Conservation (phyloP, 2,329 filamentous ascomycete genomes). For the Endothia cerciana region DNA sequence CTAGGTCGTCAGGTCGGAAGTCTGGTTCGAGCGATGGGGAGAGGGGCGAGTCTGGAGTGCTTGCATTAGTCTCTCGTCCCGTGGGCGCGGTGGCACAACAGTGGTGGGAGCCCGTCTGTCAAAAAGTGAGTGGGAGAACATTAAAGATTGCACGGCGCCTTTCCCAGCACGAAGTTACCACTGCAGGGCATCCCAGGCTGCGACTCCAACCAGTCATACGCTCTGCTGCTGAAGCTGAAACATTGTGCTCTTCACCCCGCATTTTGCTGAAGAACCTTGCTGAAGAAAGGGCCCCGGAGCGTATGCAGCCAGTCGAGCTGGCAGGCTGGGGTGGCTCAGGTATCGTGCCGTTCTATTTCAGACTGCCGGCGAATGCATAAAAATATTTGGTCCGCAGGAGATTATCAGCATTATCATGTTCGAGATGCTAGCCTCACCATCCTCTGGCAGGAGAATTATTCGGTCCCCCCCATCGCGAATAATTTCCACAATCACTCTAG, state of each 20-base stretch:
- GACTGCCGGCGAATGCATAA: neutral
- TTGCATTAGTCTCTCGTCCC: slow-evolving; percentile 3
- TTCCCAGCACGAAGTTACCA: too few species aligned
- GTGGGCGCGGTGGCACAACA: neutral
- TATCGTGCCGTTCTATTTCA: neutral
- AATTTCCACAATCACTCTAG: neutral
- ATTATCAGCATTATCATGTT: neutral
- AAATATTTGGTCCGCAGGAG: neutral
- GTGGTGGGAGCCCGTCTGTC: neutral
- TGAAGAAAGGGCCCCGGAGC: neutral
- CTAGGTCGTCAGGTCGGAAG: slow-evolving; percentile 8
- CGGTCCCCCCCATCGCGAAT: neutral
- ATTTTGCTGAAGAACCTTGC: neutral
- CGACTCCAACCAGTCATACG: neutral
- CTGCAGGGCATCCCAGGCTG: slow-evolving; percentile 13
- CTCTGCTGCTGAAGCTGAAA: slow-evolving; percentile 17
- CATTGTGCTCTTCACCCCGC: slow-evolving; percentile 17
- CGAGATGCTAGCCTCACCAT: neutral
- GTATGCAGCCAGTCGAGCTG: neutral
- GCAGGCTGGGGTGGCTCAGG: neutral
- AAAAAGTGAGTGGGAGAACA: neutral
- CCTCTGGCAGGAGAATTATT: neutral
- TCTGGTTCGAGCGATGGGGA: slow-evolving; percentile 9
- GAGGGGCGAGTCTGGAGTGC: neutral
- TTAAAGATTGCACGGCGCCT: neutral